phyloP scores from a whole-genome alignment of 2,329 filamentous ascomycete species.

The Epichloe sp. region DNA sequence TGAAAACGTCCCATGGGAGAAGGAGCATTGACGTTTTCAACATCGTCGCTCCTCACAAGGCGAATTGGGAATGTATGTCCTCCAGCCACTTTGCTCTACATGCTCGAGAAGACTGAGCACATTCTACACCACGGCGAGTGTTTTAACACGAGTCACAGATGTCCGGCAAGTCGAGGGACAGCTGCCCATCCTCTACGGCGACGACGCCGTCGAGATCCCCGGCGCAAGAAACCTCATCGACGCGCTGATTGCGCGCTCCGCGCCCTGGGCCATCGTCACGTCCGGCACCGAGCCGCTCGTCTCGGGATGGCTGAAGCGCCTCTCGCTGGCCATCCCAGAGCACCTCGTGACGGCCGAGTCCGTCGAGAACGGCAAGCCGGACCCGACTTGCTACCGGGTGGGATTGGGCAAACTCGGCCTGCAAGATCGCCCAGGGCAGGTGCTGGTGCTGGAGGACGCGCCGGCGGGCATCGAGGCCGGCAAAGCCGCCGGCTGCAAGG shows the following conservation, averaged over 20 bases:
- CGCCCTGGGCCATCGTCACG: constrained; percentile 78
- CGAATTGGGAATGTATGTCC: constrained; percentile 80
- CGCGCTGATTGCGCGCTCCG: constrained; percentile 45
- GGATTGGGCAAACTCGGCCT: constrained; percentile 50
- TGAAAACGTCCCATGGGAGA: constrained; percentile 83
- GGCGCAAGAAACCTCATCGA: constrained; percentile 62
- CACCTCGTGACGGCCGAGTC: constrained; percentile 65
- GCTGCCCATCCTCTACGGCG: constrained; percentile 64
- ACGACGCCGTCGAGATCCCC: constrained; percentile 73
- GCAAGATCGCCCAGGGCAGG: constrained; percentile 29
- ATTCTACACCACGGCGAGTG: neutral
- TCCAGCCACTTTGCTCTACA: neutral
- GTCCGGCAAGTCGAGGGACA: constrained; percentile 64
- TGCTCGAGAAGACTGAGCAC: no score
- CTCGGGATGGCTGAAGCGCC: constrained; percentile 56
- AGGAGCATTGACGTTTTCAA: constrained; percentile 76
- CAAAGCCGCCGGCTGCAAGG: constrained; percentile 74
- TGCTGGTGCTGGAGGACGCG: constrained; percentile 80
- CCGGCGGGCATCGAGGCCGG: constrained; percentile 74
- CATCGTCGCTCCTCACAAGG: constrained; percentile 68
- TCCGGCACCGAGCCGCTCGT: constrained; percentile 58
- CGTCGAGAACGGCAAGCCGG: constrained; percentile 62
- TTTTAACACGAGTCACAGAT: constrained; percentile 35
- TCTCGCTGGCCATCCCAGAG: constrained; percentile 51
- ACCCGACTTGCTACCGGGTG: constrained; percentile 60